Conservation (phyloP, 768 basidiomycete species). For the Pilatotrama ljubarskyi region DNA sequence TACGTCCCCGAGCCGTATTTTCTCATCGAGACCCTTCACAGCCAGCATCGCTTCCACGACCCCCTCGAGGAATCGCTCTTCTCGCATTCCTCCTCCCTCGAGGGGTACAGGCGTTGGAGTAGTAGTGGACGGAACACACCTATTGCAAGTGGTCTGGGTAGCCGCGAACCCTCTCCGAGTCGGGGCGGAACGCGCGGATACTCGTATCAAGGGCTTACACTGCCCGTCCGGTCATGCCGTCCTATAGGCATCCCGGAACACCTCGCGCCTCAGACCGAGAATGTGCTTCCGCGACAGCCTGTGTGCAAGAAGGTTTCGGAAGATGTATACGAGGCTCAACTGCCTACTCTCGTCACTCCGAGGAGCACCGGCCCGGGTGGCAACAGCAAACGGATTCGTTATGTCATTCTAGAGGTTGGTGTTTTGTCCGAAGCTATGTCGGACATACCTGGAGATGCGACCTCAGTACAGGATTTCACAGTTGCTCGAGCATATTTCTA, state of each 20-base stretch:
- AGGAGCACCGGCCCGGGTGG: slow-evolving; percentile 61
- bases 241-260: slow-evolving; percentile 54
- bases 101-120: slow-evolving; percentile 79
- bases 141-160: slow-evolving; percentile 19
- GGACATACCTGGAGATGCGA: too few relatives aligned
- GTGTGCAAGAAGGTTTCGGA: slow-evolving; percentile 52
- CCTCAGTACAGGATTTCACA: too few relatives aligned
- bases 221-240: slow-evolving; percentile 66
- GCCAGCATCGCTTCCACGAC: slow-evolving; percentile 89
- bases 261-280: slow-evolving; percentile 25
- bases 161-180: slow-evolving; percentile 25
- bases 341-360: slow-evolving; percentile 83
- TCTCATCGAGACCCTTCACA: slow-evolving; percentile 78
- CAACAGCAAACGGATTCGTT: slow-evolving; percentile 71
- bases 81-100: slow-evolving; percentile 75
- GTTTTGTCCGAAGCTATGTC: slow-evolving; percentile 16
- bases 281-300: slow-evolving; percentile 29
- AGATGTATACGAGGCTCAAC: slow-evolving; percentile 65
- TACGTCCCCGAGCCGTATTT: slow-evolving; percentile 88
- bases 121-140: slow-evolving; percentile 61
- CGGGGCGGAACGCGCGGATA: slow-evolving; percentile 38
- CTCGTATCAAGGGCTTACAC: slow-evolving; percentile 33
- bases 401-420: slow-evolving; percentile 78
- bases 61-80: slow-evolving; percentile 85
- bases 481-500: too few relatives aligned